Conservation (phyloP, 148 eudicot genomes). For the Chenopodium quinoa region DNA sequence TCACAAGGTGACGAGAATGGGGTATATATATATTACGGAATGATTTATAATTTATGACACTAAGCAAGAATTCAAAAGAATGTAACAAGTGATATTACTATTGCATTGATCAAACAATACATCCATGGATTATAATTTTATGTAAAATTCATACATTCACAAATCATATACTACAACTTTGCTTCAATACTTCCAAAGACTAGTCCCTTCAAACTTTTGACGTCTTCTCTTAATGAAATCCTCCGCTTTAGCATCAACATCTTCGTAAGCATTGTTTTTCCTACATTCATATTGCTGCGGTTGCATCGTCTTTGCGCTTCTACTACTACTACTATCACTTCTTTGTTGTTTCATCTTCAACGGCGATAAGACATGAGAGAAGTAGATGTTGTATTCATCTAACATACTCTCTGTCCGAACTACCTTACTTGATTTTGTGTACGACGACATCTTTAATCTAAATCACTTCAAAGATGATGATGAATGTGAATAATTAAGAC, state of each 20-base stretch:
- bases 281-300: neutral
- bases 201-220: neutral
- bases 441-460: slow-evolving; percentile 12
- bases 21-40: no score
- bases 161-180: no score
- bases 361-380: slow-evolving; percentile 27
- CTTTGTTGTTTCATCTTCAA: slow-evolving; percentile 12
- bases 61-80: no score
- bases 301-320: neutral
- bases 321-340: neutral
- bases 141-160: no score
- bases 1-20: no score
- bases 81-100: no score
- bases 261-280: neutral
- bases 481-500: neutral
- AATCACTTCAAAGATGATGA: neutral
- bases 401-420: slow-evolving; percentile 29
- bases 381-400: slow-evolving; percentile 28
- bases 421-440: slow-evolving; percentile 8
- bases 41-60: no score
- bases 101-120: no score
- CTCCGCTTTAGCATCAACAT: slow-evolving; percentile 4
- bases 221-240: slow-evolving; percentile 12
- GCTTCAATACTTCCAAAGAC: neutral
- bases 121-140: no score